phyloP scores from a whole-genome alignment of 495 filamentous ascomycete genomes.

The Pyrenopolyporus hunteri region DNA sequence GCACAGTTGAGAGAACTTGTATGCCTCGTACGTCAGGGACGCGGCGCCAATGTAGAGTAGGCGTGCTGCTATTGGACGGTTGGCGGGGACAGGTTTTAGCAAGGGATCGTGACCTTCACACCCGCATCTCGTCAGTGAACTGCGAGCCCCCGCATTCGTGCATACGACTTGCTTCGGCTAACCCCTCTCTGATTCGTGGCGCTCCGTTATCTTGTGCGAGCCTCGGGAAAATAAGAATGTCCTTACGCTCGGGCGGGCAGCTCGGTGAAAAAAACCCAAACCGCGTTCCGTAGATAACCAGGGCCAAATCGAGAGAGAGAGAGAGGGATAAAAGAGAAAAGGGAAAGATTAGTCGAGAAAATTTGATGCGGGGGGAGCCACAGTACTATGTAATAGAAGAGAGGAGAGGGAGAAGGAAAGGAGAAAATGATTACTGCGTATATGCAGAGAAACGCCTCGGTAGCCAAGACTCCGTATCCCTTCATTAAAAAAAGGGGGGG shows the following conservation, averaged over 20 bases:
- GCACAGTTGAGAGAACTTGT: slow-evolving; percentile 7
- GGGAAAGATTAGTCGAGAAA: slow-evolving; percentile 37
- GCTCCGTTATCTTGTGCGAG: slow-evolving; percentile 33
- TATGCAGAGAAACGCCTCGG: slow-evolving; percentile 10
- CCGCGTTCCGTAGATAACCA: not conserved
- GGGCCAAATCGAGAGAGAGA: not conserved
- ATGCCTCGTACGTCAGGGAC: slow-evolving; percentile 37
- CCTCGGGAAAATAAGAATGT: slow-evolving; percentile 37
- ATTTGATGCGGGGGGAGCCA: too few species aligned
- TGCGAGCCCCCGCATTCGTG: slow-evolving; percentile 34
- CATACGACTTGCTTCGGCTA: slow-evolving; percentile 24
- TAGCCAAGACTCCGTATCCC: slow-evolving; percentile 33
- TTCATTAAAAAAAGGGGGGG: not conserved
- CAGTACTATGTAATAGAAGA: too few species aligned
- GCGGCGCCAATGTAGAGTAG: slow-evolving; percentile 30
- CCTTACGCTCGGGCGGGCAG: slow-evolving; percentile 18
- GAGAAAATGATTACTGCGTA: too few species aligned
- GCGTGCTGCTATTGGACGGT: slow-evolving; percentile 20
- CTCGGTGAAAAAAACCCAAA: not conserved
- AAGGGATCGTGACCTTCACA: slow-evolving; percentile 25
- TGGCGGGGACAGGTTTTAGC: not conserved
- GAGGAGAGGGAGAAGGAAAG: not conserved
- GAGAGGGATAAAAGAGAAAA: slow-evolving; percentile 5
- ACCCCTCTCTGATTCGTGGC: slow-evolving; percentile 35
- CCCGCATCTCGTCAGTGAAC: slow-evolving; percentile 11